Evolutionary conservation across 2,329 filamentous ascomycete species (phyloP), one percentile per base, ranked within the genome.

Genomic region (Beauveria brongniartii): DNA sequence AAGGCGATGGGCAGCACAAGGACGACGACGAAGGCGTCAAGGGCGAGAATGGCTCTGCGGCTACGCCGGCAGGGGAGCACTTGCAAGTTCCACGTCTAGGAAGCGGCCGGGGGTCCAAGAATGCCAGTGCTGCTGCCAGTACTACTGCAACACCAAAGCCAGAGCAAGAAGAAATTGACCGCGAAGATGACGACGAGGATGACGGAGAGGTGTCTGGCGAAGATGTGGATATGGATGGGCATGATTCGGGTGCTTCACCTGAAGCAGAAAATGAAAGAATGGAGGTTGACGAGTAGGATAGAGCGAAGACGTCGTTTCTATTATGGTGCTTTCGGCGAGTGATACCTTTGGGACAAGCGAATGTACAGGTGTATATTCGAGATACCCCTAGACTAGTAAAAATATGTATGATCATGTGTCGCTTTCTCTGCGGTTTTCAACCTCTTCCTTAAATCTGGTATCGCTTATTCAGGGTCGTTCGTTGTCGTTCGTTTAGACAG

Each of bases 281-380:
- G 88, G 88, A 91, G 61, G 72, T 78, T 53, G 76, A 90, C 76
- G 66, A 80, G 54, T 74, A 71, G 62, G 53, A 26, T 30, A 34
- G 7, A 56, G 37, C 53, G 46, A 56, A 20, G 26, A 66, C 63
- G 64, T 59, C 34, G 30, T 55, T 48, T 44, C 60, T n/a, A 18
- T 26, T 41, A 40, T 28, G 22, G 20, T 40, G n/a, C 22, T 50
- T 41, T 50, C 37, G 20, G 52, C 44, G 24, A 30, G 43, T 16
- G 22, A 55, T 44, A 26, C 43, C 9, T 34, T 58, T 50, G 30
- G 51, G 52, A 30, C 34, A 40, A 5, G 51, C 43, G 44, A 51
- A 50, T 59, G n/a, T 40, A 53, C 14, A 59, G 20, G 52, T 62
- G 62, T 64, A 64, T 62, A 62, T 55, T 53, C 41, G 40, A 61